These are phyloP conservation scores for Rhytidiadelphus loreus DNA, from an alignment of 225 moss, liverwort and hornwort genomes.

Conservation along the genomic window DNA sequence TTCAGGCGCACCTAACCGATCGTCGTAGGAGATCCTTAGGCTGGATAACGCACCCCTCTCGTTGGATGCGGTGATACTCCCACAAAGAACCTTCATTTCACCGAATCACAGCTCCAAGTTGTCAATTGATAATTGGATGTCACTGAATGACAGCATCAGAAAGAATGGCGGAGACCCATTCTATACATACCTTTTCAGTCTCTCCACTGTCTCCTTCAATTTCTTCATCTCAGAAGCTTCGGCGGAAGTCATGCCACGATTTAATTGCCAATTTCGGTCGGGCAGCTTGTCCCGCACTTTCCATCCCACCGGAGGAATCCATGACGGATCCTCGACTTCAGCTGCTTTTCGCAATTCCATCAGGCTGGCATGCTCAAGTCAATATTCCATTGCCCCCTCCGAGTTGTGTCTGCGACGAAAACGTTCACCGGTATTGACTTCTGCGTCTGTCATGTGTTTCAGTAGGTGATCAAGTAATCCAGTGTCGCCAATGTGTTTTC, in stretches of 20 bases:
- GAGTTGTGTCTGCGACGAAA: slow-evolving; percentile 45
- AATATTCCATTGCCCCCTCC: slow-evolving; percentile 52
- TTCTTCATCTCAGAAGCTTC: slow-evolving; percentile 46
- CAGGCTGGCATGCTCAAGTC: slow-evolving; percentile 46
- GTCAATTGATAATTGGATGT: background rate
- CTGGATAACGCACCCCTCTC: slow-evolving; percentile 4
- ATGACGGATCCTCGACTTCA: slow-evolving; percentile 48
- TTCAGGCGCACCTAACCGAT: background rate
- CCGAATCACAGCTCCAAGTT: slow-evolving; percentile 2
- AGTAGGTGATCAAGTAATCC: slow-evolving; percentile 49
- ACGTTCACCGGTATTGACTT: slow-evolving; percentile 40
- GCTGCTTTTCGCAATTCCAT: slow-evolving; percentile 55
- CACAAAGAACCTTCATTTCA: slow-evolving; percentile 32
- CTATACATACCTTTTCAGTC: slow-evolving; percentile 13
- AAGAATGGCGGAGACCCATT: background rate
- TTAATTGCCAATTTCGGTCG: slow-evolving; percentile 28
- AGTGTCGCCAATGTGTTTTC: slow-evolving; percentile 53
- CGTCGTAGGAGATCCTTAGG: background rate
- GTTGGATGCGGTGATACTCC: slow-evolving; percentile 28
- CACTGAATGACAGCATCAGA: background rate
- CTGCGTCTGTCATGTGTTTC: slow-evolving; percentile 49
- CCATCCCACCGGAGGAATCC: slow-evolving; percentile 48
- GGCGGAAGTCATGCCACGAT: slow-evolving; percentile 13
- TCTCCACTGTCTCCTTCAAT: slow-evolving; percentile 30
- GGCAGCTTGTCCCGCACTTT: slow-evolving; percentile 43